Percentiles rank a stretch among this genome's conserved stretches.
These are phyloP conservation scores for Lagenaria siceraria DNA, from an alignment of 306 rosid species.

Conservation along the genomic window DNA sequence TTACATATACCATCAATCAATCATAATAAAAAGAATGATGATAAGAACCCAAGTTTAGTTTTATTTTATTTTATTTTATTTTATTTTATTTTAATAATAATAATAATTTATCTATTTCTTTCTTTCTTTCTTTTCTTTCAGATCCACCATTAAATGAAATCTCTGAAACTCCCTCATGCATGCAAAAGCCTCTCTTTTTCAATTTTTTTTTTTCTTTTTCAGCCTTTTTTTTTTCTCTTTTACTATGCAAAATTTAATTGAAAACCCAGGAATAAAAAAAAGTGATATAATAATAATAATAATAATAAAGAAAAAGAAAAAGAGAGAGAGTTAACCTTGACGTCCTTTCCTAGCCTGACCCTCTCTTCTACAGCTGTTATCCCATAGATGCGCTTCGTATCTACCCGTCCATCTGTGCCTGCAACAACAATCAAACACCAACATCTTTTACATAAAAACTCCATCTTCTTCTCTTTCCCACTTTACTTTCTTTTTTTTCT, in stretches of 20 bases:
- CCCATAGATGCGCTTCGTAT: conserved; percentile 99
- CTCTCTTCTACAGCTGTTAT: conserved; percentile 98
- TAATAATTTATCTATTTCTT: no score
- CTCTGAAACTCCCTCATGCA: conserved; percentile 2
- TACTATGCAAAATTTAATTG: no score
- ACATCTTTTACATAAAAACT: background rate
- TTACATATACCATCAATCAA: conserved; percentile 43
- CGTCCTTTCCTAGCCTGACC: conserved; percentile 99
- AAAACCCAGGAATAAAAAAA: background rate
- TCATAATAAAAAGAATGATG: conserved; percentile 28
- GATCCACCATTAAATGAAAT: conserved; percentile 1
- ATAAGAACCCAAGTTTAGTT: background rate
- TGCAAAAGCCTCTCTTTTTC: background rate
- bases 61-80: background rate
- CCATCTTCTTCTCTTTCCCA: background rate
- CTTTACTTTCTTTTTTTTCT: no score
- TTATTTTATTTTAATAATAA: background rate
- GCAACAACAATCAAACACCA: conserved; percentile 2
- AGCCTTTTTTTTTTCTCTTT: background rate
- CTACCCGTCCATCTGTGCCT: conserved; percentile 99
- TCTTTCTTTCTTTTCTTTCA: background rate
- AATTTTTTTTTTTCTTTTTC: background rate
- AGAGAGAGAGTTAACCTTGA: conserved; percentile 51
- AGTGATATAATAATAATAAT: no score
- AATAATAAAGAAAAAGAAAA: background rate